Percentiles rank a stretch among this genome's conserved stretches.
These are phyloP conservation scores for Coprinopsis marcescibilis DNA, from an alignment of 768 basidiomycete species.

Conservation along the genomic window DNA sequence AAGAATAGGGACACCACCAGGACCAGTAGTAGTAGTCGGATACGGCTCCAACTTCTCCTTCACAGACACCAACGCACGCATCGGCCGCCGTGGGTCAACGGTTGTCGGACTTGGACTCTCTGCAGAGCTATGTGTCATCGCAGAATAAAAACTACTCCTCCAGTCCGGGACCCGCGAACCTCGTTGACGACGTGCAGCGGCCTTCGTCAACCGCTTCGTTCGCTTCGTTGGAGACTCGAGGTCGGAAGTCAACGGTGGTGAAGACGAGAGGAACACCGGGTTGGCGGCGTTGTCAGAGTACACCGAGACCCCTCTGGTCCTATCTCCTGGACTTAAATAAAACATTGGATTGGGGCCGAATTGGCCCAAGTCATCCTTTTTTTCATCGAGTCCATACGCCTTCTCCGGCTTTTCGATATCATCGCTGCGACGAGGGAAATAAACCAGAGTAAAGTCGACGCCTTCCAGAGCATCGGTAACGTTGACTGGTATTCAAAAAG, in stretches of 20 bases:
- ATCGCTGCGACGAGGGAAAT: slow-evolving; percentile 23
- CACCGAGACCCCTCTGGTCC: slow-evolving; percentile 18
- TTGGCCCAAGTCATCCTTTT: slow-evolving; percentile 13
- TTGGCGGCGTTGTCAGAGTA: slow-evolving; percentile 19
- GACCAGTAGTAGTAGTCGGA: too few species aligned
- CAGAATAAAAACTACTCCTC: background rate
- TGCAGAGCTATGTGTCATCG: too few species aligned
- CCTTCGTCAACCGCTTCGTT: slow-evolving; percentile 21
- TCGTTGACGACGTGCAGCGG: slow-evolving; percentile 3
- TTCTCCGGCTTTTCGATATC: background rate
- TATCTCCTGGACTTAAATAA: background rate
- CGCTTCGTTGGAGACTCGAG: slow-evolving; percentile 11
- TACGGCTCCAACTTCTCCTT: too few species aligned
- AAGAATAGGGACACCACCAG: too few species aligned
- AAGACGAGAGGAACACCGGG: slow-evolving; percentile 23
- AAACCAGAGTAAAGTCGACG: slow-evolving; percentile 38
- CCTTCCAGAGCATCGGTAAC: slow-evolving; percentile 35
- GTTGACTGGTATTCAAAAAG: slow-evolving; percentile 24
- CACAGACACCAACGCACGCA: too few species aligned
- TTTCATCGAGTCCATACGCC: slow-evolving; percentile 12
- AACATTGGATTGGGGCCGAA: background rate
- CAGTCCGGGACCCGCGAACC: background rate
- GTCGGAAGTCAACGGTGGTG: slow-evolving; percentile 24
- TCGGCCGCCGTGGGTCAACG: too few species aligned
- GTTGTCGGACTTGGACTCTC: too few species aligned